Evolutionary conservation across 768 basidiomycete genomes (phyloP).

Genomic region (Neoboletus subvelutipes): DNA sequence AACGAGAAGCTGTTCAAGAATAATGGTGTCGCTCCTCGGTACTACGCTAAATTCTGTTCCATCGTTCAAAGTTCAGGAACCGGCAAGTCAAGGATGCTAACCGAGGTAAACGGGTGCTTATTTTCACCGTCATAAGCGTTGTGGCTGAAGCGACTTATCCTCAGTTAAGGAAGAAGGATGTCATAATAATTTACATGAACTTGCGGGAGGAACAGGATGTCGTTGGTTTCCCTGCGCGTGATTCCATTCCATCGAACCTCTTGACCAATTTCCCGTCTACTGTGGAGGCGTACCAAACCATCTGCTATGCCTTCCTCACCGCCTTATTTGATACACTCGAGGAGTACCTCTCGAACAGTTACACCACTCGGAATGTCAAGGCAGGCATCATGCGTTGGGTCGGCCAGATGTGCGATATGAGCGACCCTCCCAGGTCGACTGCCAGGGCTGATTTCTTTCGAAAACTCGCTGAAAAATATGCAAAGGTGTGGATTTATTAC

Average conservation of each 20-base stretch:
- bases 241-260: background rate
- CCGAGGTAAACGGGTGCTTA: background rate
- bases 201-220: background rate
- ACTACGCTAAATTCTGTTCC: constrained; percentile 7
- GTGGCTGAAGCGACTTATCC: background rate
- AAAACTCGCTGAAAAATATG: background rate
- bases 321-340: constrained; percentile 5
- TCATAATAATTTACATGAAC: background rate
- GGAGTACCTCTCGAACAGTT: background rate
- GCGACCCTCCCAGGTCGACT: background rate
- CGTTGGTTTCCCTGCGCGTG: background rate
- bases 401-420: background rate
- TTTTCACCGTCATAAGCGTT: background rate
- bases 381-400: background rate
- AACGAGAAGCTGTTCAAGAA: constrained; percentile 1
- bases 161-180: background rate
- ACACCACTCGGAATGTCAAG: background rate
- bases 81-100: constrained; percentile 1
- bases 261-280: background rate
- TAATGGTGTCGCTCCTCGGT: background rate
- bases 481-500: background rate
- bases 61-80: constrained; percentile 6
- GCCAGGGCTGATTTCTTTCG: background rate
- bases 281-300: background rate
- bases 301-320: constrained; percentile 5